These are phyloP conservation scores for Candida boidinii DNA, from an alignment of 805 yeast species.

Conservation along the genomic window DNA sequence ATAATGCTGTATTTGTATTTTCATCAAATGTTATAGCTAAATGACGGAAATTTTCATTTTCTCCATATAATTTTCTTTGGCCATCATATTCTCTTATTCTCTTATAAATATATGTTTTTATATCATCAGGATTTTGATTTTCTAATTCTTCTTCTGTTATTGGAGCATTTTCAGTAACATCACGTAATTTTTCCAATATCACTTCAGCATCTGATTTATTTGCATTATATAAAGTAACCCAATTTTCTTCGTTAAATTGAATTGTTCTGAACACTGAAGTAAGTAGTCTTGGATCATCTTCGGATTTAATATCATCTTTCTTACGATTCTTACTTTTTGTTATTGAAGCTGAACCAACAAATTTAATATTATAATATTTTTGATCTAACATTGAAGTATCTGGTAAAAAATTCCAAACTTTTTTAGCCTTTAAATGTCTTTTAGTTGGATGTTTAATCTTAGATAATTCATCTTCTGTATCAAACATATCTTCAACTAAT, in stretches of 20 bases:
- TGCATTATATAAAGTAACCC: slow-evolving; percentile 65
- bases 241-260: slow-evolving; percentile 58
- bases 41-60: slow-evolving; percentile 45
- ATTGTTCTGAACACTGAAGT: slow-evolving; percentile 70
- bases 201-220: slow-evolving; percentile 31
- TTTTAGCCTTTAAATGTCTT: slow-evolving; percentile 63
- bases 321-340: slow-evolving; percentile 25
- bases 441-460: slow-evolving; percentile 70
- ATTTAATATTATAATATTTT: slow-evolving; percentile 54
- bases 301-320: slow-evolving; percentile 23
- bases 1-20: slow-evolving; percentile 52
- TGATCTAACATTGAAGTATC: slow-evolving; percentile 89
- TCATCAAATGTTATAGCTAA: slow-evolving; percentile 56
- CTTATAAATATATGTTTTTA: slow-evolving; percentile 42
- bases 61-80: slow-evolving; percentile 36
- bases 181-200: slow-evolving; percentile 34
- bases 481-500: slow-evolving; percentile 75
- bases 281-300: slow-evolving; percentile 28
- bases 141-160: slow-evolving; percentile 38
- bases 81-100: slow-evolving; percentile 78
- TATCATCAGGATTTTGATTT: slow-evolving; percentile 22
- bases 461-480: slow-evolving; percentile 31
- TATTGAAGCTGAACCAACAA: slow-evolving; percentile 48
- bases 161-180: slow-evolving; percentile 39
- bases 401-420: slow-evolving; percentile 76